Conservation (phyloP, 2,329 filamentous ascomycete species). For the Cyanodermella asteris region DNA sequence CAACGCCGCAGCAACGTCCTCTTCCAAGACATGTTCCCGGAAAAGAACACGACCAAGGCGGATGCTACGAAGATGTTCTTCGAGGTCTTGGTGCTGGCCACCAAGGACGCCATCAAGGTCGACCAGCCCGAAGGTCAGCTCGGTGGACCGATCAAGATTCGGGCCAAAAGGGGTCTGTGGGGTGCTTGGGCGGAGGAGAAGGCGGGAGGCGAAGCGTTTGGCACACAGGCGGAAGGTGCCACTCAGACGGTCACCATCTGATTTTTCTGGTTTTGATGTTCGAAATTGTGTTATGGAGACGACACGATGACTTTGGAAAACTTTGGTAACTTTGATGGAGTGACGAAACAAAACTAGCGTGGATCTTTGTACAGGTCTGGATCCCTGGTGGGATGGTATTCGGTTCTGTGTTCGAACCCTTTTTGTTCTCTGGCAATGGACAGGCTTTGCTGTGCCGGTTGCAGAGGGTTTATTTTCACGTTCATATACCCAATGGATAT, state of each 20-base stretch:
- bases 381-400: no score
- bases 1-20: constrained; percentile 57
- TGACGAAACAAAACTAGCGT: no score
- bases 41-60: constrained; percentile 55
- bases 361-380: no score
- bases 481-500: no score
- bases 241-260: not conserved
- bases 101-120: constrained; percentile 94
- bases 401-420: no score
- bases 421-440: no score
- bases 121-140: constrained; percentile 57
- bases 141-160: constrained; percentile 60
- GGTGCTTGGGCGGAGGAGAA: constrained; percentile 74
- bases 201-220: constrained; percentile 25
- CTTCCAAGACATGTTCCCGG: constrained; percentile 80
- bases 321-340: no score
- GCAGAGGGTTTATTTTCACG: no score
- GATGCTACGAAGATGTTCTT: constrained; percentile 99
- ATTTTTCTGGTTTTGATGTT: no score
- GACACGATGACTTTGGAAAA: no score
- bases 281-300: no score
- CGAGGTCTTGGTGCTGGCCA: constrained; percentile 82
- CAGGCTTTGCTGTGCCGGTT: no score
- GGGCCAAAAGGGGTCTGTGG: constrained; percentile 90
- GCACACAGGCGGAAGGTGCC: constrained; percentile 14